Evolutionary conservation across 2,329 filamentous ascomycete species (phyloP), one percentile per base, ranked within the genome.

Genomic region (Trichoderma simmonsii): DNA sequence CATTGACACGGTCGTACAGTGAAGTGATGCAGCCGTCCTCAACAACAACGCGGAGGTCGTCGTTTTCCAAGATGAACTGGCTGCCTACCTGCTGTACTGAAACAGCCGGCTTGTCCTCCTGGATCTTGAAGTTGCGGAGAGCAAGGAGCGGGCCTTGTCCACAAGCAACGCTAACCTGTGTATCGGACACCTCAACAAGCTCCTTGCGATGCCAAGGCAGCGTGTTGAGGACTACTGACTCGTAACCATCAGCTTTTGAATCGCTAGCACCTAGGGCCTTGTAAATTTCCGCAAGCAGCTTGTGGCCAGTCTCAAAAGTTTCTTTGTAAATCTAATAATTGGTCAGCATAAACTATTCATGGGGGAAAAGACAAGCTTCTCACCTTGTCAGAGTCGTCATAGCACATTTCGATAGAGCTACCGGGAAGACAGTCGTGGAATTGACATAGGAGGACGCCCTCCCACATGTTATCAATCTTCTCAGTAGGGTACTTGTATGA

Each of bases 361-460:
- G 18, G 3, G 15, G 9, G 8, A n/a, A 8, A 9, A 9, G 26
- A 43, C 9, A 59, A 5, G 7, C 12, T 1, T 43, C 83, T 80
- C 81, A 89, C 88, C 83, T 94, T 88, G 79, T 97, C 92, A 3
- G 95, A 97, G 79, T 99, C 96, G 80, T 97, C 93, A 77, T 98
- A 98, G 81, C 94, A 97, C 94, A 98, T 98, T 81, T 97, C 95
- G 77, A 99, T 98, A 39, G 90, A 93, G 79, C 94, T 98, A 71
- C 96, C 96, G 0, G 96, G 96, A 66, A 99, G 86, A 80, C 96
- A 98, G 80, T 99, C 96, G 75, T 99, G 96, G 86, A 99, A 99
- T 78, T 99, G 96, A 76, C 95, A 98, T 30, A 98, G 88, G 28
- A 98, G 86, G 3, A 95, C 92, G 70, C 88, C 87, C 84, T 98